A percentile compares a stretch with the other conserved stretches of the same genome.
phyloP scores from a whole-genome alignment of 2,329 filamentous ascomycete genomes.

The Hymenoscyphus fraxineus region DNA sequence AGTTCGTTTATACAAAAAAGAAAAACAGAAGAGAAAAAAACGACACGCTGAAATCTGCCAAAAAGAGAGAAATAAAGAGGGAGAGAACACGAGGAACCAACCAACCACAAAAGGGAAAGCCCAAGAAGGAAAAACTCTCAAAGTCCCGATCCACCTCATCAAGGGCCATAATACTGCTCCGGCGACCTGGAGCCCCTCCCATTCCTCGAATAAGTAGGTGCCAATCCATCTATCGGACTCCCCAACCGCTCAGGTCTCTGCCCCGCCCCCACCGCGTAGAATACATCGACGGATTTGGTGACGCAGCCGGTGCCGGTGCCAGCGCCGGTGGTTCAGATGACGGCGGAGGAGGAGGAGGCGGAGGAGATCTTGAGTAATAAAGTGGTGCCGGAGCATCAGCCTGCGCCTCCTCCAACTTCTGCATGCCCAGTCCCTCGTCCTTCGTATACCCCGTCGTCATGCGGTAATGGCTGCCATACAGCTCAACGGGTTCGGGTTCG shows the following conservation, averaged over 20 bases:
- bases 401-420: neutral
- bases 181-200: slow-evolving; percentile 9
- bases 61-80: neutral
- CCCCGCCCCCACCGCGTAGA: neutral
- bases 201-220: neutral
- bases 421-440: slow-evolving; percentile 3
- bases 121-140: neutral
- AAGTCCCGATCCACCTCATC: neutral
- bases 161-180: slow-evolving; percentile 8
- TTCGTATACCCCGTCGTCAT: neutral
- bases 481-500: slow-evolving; percentile 13
- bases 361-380: slow-evolving; percentile 2
- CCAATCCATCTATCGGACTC: neutral
- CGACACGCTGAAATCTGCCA: no score
- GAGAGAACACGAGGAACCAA: no score
- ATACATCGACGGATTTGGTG: slow-evolving; percentile 4
- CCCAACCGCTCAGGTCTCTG: slow-evolving; percentile 7
- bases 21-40: no score
- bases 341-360: neutral
- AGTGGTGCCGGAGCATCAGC: neutral
- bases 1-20: neutral
- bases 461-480: slow-evolving; percentile 11
- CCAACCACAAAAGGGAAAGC: neutral
- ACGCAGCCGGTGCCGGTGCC: neutral
- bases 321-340: neutral